These are phyloP conservation scores for Chlamydomonas applanata DNA, from an alignment of 139 green algal species.

Conservation along the genomic window DNA sequence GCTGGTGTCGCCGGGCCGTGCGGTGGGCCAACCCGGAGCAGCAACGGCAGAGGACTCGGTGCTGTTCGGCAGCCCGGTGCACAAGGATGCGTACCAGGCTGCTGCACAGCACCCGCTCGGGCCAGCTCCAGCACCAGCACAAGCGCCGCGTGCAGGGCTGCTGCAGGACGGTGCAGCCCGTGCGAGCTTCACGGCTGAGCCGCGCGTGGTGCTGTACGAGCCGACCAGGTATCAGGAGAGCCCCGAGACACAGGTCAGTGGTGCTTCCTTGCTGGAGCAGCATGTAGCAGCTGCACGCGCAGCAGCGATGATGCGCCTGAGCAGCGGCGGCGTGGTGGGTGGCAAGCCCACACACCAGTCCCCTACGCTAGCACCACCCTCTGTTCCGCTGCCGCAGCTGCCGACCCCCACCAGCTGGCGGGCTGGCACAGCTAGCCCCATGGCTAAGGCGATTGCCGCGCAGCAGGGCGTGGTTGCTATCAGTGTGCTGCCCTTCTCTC, in stretches of 20 bases:
- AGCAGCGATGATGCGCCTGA: background rate
- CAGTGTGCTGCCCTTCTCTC: slow-evolving; percentile 5
- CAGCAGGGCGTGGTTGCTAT: background rate
- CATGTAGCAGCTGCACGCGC: background rate
- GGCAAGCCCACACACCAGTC: background rate
- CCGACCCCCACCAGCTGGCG: slow-evolving; percentile 1
- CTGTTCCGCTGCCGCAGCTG: background rate
- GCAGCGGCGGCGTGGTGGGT: background rate
- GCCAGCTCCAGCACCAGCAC: background rate
- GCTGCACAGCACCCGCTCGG: background rate
- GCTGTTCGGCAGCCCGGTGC: slow-evolving; percentile 11
- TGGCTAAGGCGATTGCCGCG: background rate
- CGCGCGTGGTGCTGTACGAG: slow-evolving; percentile 10
- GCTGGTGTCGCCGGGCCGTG: too few species aligned
- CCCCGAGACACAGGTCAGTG: background rate
- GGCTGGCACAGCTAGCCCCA: background rate
- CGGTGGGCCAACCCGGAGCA: too few species aligned
- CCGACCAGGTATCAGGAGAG: slow-evolving; percentile 6
- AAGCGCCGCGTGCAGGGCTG: background rate
- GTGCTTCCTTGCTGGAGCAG: background rate
- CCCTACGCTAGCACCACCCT: background rate
- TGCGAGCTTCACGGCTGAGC: background rate
- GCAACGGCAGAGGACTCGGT: background rate
- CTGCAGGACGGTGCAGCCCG: background rate
- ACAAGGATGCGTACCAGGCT: background rate